Evolutionary conservation across 805 yeast genomes (phyloP), one percentile per base, ranked within the genome.

Genomic region (Saccharomycopsis vini): DNA sequence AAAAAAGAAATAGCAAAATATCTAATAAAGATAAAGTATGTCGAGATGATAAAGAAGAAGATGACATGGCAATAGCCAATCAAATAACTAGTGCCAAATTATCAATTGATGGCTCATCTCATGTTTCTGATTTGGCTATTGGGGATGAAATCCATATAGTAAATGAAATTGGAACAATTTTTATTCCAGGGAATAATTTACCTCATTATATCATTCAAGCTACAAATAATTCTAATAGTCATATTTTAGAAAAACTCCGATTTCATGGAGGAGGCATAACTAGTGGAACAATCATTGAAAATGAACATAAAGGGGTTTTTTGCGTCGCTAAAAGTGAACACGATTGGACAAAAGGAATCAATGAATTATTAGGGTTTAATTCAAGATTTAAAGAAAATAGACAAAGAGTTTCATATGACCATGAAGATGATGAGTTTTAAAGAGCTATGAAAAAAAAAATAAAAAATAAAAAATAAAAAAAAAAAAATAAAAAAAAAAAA

Each of bases 261-360:
- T 20, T 33, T 6, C 28, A 15, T 4, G 22, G 6, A 15, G 13
- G n/a, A 33, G 42, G 43, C 20, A 54, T 60, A 20, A 44, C 52
- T 23, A 55, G 61, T n/a, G 54, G 54, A 38, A 40, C 57, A 4
- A 55, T 53, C 35, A 31, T 44, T 24, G 50, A 52, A 21, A 31
- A 50, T 51, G 29, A 48, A 47, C 30, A 56, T 18, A 64, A 70
- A 12, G 95, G 95, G 1, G 78, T 89, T 13, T 88, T 92, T 79
- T 89, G 97, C 62, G 80, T 90, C 3, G 85, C 95, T 0, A 72
- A 78, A 47, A 71, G 81, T 5, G 86, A 80, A 50, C 81, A 82
- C 51, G 97, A 90, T 57, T 90, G 97, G 97, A 88, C 89, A 2
- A 74, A 73, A 46, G 95, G 95, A 28, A 78, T 90, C 44, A 90